Base-by-base conservation (phyloP, 2,329 filamentous ascomycete genomes). In the Fusarium sp. region DNA sequence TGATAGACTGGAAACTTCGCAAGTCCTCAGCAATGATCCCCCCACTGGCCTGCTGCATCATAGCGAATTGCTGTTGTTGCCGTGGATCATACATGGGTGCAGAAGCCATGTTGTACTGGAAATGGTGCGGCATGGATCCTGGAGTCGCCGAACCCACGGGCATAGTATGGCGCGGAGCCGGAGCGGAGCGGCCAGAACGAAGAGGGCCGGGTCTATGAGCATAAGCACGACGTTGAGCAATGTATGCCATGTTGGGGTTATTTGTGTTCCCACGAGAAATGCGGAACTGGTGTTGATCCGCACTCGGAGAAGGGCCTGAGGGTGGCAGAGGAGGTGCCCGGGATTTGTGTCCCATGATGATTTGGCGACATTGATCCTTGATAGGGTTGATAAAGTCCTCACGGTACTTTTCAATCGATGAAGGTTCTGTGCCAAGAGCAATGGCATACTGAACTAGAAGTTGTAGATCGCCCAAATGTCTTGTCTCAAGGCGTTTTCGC, bases 401-500 rank as follows among this genome's bases (percentile, higher is more conserved):
- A 10, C 76, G 75, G 48, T 77, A 77, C 50, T 75, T 61, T 18
- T 66, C 61, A 23, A 76, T 70, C 13, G 69, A 72, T 10, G 71
- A 63, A 9, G 77, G 69, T 55, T 80, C 72, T 8, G 79, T 77
- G 23, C 80, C 80, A n/a, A 83, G 71, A 8, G 78, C 71, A 29
- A 81, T 72, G 31, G 81, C 79, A 55, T 80, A 81, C 42, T 81
- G 78, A 12, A 84, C 75, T 11, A 84, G 70, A 16, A 78, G 68
- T 29, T 78, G 74, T 8, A 81, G 47, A 54, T 84, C 79, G 23
- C 77, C 78, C 18, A 84, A 75, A 63, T 84, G 83, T 5, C 82
- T 77, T 21, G 81, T 83, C 68, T 85, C 83, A 6, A 85, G 78
- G 39, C 80, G 78, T 63, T 84, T 84, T 16, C 82, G 76, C 33